A percentile compares a stretch with the other conserved stretches of the same genome.
phyloP scores from a whole-genome alignment of 768 basidiomycete genomes.

The Paxillus ammoniavirescens region DNA sequence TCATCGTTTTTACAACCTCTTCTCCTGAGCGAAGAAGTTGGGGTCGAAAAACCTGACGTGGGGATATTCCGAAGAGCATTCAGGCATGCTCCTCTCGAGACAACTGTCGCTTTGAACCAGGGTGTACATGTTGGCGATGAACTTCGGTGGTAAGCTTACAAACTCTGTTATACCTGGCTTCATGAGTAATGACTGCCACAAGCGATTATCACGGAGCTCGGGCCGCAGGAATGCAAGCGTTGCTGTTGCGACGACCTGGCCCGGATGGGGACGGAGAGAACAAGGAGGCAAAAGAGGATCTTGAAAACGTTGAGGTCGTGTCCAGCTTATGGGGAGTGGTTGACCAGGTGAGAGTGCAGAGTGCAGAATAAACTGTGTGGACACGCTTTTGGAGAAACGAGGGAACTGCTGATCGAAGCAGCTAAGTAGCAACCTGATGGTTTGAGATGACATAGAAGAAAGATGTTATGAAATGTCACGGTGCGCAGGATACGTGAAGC shows the following conservation, averaged over 20 bases:
- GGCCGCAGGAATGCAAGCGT: conserved; percentile 51
- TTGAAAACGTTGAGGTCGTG: conserved; percentile 40
- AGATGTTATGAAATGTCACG: no score
- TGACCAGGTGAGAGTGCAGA: conserved; percentile 32
- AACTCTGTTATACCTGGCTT: background rate
- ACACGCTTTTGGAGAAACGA: background rate
- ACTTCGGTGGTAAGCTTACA: conserved; percentile 50
- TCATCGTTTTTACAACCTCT: conserved; percentile 48
- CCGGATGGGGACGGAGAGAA: conserved; percentile 45
- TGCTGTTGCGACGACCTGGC: conserved; percentile 55
- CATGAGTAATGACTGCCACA: conserved; percentile 1
- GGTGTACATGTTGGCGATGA: conserved; percentile 79
- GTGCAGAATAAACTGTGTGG: background rate
- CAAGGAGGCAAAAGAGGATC: conserved; percentile 42
- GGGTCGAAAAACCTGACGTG: conserved; percentile 64
- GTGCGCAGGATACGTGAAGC: no score
- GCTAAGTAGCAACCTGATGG: no score
- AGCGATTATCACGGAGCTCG: conserved; percentile 70
- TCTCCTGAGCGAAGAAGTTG: conserved; percentile 68
- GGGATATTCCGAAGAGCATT: conserved; percentile 55
- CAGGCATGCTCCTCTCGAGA: conserved; percentile 5
- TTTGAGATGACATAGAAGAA: no score
- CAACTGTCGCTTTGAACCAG: conserved; percentile 25
- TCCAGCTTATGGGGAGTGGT: conserved; percentile 35
- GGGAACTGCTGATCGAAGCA: background rate